Conservation (phyloP, 257 asterid species). For the Salvia rosmarinus region DNA sequence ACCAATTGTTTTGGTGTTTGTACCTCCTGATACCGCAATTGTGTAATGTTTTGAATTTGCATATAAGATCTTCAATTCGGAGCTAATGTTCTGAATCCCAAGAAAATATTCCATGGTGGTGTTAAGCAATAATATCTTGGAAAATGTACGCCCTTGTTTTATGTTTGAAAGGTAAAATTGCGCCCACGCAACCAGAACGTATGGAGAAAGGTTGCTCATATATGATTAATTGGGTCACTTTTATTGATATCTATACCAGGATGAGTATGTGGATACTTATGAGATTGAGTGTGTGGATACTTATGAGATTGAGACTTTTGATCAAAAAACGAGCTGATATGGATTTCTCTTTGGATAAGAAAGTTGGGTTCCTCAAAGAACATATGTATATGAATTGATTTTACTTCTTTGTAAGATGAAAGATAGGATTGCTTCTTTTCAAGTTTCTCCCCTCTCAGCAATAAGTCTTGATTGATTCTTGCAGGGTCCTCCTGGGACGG, state of each 20-base stretch:
- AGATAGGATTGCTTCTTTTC: not conserved
- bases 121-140: not conserved
- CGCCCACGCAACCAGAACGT: not conserved
- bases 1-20: constrained; percentile 3
- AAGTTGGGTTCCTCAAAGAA: not conserved
- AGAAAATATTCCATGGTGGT: not conserved
- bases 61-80: not conserved
- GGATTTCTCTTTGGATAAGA: not conserved
- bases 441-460: not conserved
- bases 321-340: not conserved
- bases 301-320: constrained; percentile 5
- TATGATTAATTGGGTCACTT: not conserved
- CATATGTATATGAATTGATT: not conserved
- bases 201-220: not conserved
- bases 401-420: constrained; percentile 3
- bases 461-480: constrained; percentile 25
- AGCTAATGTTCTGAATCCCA: constrained; percentile 1
- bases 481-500: constrained; percentile 98
- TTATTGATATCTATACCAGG: not conserved
- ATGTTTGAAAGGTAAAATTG: not conserved
- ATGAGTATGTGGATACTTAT: not conserved
- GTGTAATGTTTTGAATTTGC: not conserved
- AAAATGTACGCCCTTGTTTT: not conserved
- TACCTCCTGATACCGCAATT: not conserved
- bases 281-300: not conserved